Evolutionary conservation across 768 basidiomycete species (phyloP), one percentile per base, ranked within the genome.

Genomic region (Megacollybia marginata): DNA sequence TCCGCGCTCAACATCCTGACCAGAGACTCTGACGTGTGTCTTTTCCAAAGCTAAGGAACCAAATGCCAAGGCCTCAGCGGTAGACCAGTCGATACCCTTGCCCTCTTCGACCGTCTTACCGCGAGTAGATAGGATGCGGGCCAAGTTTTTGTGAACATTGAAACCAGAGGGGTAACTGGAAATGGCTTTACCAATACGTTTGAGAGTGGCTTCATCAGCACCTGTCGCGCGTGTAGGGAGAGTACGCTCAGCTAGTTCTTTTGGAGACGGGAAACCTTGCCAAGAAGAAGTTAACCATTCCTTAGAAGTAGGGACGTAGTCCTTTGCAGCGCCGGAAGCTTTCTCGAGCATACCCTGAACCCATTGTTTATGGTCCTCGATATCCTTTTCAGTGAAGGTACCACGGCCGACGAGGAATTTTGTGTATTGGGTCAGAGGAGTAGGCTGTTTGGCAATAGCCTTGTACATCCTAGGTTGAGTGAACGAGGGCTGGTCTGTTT

Each of bases 391-490:
- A 32, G 92, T 94, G 66, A 99, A 99, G 1, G 94, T 92, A 23
- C 87, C 86, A 49, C 96, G 90, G 47, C 83, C 84, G 59, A 90
- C 79, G 46, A 99, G 74, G 72, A 88, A 87, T 62, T 94, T 90
- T 54, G 89, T 81, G 72, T 99, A 99, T 64, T 92, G 80, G 7
- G 90, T 87, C 48, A 98, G 76, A 5, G 93, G 82, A 1, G 94
- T 93, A 2, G 88, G 89, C 68, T 98, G 92, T 59, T 90, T 88
- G 69, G 84, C 83, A 63, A 99, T 96, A 31, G 93, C 91, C 66
- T 92, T 79, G 75, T 99, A 99, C 96, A 98, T 99, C 55, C 90
- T 79, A 7, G 96, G 96, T 66, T 99, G 96, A 9, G 96, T 98
- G 74, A 99, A 99, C 66, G 82, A 88, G 20, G 96, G 96, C 66